phyloP scores from a whole-genome alignment of 441 rosid species.

The Croton laevigatus region DNA sequence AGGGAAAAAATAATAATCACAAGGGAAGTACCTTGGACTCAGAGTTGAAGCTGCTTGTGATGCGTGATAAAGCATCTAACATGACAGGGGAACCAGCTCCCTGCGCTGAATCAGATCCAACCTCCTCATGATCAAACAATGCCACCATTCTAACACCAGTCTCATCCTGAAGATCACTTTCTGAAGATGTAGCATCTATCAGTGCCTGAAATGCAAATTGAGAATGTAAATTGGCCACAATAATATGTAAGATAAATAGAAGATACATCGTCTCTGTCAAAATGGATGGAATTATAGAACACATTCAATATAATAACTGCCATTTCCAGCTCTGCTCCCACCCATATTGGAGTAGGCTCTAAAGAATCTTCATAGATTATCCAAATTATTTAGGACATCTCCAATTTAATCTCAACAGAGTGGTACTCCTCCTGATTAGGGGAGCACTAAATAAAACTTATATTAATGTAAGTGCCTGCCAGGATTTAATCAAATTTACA shows the following conservation, averaged over 20 bases:
- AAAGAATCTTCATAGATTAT: neutral
- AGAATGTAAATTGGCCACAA: constrained; percentile 1
- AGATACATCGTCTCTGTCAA: neutral
- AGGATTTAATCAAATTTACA: neutral
- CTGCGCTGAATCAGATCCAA: constrained; percentile 92
- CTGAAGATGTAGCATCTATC: constrained; percentile 77
- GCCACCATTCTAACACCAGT: constrained; percentile 95
- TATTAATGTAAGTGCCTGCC: neutral
- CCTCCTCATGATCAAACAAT: constrained; percentile 96
- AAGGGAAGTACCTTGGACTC: constrained; percentile 57
- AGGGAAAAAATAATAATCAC: neutral
- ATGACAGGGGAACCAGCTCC: constrained; percentile 98
- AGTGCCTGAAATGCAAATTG: constrained; percentile 51
- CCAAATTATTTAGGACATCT: neutral
- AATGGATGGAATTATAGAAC: too few species aligned
- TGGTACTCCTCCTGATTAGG: neutral
- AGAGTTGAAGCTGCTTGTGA: constrained; percentile 66
- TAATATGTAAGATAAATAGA: neutral
- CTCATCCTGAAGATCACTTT: constrained; percentile 66
- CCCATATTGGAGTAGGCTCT: neutral
- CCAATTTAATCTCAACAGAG: neutral
- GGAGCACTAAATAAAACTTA: neutral
- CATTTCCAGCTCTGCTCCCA: neutral
- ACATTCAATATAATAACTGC: neutral
- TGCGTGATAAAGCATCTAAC: constrained; percentile 88